A percentile compares a stretch with the other conserved stretches of the same genome.
These are phyloP conservation scores for Paxillus rubicundulus DNA, from an alignment of 768 basidiomycete genomes.

Conservation along the genomic window DNA sequence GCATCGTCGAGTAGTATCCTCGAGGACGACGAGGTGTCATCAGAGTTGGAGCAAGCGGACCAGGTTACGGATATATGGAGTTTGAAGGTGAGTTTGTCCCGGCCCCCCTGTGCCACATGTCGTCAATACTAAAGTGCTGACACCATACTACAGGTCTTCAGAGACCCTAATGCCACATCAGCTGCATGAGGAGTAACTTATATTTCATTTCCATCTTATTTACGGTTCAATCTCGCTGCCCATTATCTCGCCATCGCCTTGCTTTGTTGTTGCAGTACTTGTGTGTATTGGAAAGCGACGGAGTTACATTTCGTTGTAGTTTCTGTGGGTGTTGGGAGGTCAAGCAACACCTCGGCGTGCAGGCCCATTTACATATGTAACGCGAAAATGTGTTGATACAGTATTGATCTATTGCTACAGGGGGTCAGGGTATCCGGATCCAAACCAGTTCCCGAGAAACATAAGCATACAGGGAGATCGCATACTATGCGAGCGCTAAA, in stretches of 20 bases:
- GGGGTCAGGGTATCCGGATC: conserved; percentile 7
- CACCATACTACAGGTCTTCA: conserved; percentile 37
- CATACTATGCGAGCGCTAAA: not conserved
- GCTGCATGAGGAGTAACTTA: conserved; percentile 26
- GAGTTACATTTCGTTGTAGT: not conserved
- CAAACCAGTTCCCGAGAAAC: not conserved
- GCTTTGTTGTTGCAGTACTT: conserved; percentile 1
- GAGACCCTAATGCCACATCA: conserved; percentile 38
- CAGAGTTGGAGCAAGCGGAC: conserved; percentile 38
- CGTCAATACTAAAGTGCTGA: not conserved
- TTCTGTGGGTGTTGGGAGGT: not conserved
- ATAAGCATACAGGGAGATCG: not conserved
- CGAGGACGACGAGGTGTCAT: conserved; percentile 33
- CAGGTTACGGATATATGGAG: conserved; percentile 73
- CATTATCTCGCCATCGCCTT: conserved; percentile 7
- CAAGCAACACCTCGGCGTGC: not conserved
- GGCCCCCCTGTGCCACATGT: not conserved
- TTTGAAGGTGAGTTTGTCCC: conserved; percentile 54
- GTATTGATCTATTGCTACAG: conserved; percentile 23
- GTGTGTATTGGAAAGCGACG: not conserved
- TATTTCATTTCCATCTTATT: conserved; percentile 16
- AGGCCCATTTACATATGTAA: conserved; percentile 8
- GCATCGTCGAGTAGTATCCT: conserved; percentile 38
- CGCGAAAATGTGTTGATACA: conserved; percentile 20
- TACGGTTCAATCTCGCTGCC: conserved; percentile 10